Evolutionary conservation across 306 rosid genomes (phyloP).

Genomic region (Vigna nakashimae): DNA sequence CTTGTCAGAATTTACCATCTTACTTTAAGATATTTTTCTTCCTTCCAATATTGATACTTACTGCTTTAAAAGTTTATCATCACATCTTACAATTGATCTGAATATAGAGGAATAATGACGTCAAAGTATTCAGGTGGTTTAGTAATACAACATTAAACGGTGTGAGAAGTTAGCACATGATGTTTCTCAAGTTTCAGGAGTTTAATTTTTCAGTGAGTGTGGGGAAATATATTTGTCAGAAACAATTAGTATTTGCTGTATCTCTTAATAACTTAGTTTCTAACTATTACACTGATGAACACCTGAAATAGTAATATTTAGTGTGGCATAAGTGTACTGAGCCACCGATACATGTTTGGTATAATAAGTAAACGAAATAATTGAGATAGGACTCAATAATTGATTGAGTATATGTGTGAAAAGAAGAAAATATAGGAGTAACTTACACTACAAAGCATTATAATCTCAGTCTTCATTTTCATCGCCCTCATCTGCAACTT

Average conservation of each 20-base stretch:
- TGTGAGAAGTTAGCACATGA: too few relatives aligned
- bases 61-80: too few relatives aligned
- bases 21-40: not conserved
- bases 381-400: not conserved
- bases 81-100: not conserved
- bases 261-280: not conserved
- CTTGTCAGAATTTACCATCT: not conserved
- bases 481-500: not conserved
- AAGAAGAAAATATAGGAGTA: not conserved
- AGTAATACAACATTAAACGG: too few relatives aligned
- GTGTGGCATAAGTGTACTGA: not conserved
- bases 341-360: not conserved
- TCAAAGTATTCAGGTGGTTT: not conserved
- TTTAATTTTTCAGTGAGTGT: not conserved
- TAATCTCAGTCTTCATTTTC: not conserved
- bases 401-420: not conserved
- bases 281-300: too few relatives aligned
- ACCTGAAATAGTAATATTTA: too few relatives aligned
- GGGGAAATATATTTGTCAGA: not conserved
- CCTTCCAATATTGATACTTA: not conserved
- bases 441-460: not conserved
- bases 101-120: not conserved
- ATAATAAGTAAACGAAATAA: constrained; percentile 1
- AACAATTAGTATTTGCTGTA: not conserved
- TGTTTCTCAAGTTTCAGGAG: not conserved